Conservation (phyloP, 345 rosid species). For the Balakata baccata region DNA sequence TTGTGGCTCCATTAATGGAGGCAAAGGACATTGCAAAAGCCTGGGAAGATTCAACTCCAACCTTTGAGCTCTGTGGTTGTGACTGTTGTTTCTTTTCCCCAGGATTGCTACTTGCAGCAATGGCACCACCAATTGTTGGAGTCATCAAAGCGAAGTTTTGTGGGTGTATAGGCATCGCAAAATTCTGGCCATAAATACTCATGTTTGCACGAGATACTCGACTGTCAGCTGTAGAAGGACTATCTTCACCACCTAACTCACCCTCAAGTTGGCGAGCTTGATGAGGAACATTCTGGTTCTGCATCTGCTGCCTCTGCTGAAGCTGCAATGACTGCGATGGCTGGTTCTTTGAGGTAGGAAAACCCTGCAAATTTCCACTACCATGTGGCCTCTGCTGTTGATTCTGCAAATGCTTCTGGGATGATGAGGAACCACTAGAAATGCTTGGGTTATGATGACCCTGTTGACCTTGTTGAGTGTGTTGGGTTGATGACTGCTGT, state of each 20-base stretch:
- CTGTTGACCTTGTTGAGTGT: slow-evolving; percentile 58
- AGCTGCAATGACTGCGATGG: slow-evolving; percentile 50
- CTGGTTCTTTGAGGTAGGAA: slow-evolving; percentile 55
- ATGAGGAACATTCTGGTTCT: slow-evolving; percentile 52
- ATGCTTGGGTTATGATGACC: slow-evolving; percentile 67
- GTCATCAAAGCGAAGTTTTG: slow-evolving; percentile 66
- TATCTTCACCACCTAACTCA: slow-evolving; percentile 70
- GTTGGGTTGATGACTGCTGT: slow-evolving; percentile 43
- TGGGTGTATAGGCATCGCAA: slow-evolving; percentile 54
- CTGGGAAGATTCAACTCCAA: slow-evolving; percentile 67
- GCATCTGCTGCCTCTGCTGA: slow-evolving; percentile 63
- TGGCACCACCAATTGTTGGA: slow-evolving; percentile 47
- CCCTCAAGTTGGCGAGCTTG: slow-evolving; percentile 56
- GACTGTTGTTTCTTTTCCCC: slow-evolving; percentile 64
- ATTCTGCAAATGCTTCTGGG: slow-evolving; percentile 78
- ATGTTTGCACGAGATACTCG: slow-evolving; percentile 54
- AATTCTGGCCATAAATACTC: slow-evolving; percentile 62
- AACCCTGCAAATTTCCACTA: slow-evolving; percentile 57
- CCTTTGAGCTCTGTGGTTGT: slow-evolving; percentile 49
- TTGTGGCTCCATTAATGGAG: slow-evolving; percentile 52
- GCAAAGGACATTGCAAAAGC: slow-evolving; percentile 92
- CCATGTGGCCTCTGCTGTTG: slow-evolving; percentile 63
- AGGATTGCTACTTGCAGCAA: slow-evolving; percentile 38
- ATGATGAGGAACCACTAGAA: slow-evolving; percentile 66
- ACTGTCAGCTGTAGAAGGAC: slow-evolving; percentile 79